Conservation (phyloP, 257 asterid species). For the Solanum chilense region DNA sequence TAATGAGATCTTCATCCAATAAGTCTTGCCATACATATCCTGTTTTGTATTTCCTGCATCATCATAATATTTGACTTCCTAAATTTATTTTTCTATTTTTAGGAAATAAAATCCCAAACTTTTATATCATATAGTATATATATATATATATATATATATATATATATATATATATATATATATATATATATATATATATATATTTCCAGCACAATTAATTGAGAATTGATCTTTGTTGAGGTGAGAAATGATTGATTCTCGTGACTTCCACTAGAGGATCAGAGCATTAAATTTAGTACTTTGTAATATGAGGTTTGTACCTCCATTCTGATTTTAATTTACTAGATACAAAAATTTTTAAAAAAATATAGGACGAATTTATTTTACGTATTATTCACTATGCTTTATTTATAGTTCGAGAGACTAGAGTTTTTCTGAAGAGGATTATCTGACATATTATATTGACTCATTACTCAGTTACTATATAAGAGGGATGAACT, state of each 20-base stretch:
- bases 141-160: too few species aligned
- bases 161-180: too few species aligned
- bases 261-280: background rate
- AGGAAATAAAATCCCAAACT: background rate
- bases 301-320: background rate
- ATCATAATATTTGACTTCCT: background rate
- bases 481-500: background rate
- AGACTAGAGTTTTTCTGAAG: background rate
- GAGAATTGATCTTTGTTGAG: background rate
- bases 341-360: background rate
- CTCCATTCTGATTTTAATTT: background rate
- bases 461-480: background rate
- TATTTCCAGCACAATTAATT: background rate
- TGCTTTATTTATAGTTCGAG: too few species aligned
- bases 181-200: too few species aligned
- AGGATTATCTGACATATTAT: background rate
- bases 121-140: background rate
- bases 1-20: conserved; percentile 85
- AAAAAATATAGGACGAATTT: background rate
- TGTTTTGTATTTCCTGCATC: conserved; percentile 57
- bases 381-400: background rate
- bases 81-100: background rate
- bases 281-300: background rate
- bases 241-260: background rate
- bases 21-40: conserved; percentile 95